Evolutionary conservation across 2,329 filamentous ascomycete species (phyloP), one percentile per base, ranked within the genome.

Genomic region (Diaporthe vaccinii): DNA sequence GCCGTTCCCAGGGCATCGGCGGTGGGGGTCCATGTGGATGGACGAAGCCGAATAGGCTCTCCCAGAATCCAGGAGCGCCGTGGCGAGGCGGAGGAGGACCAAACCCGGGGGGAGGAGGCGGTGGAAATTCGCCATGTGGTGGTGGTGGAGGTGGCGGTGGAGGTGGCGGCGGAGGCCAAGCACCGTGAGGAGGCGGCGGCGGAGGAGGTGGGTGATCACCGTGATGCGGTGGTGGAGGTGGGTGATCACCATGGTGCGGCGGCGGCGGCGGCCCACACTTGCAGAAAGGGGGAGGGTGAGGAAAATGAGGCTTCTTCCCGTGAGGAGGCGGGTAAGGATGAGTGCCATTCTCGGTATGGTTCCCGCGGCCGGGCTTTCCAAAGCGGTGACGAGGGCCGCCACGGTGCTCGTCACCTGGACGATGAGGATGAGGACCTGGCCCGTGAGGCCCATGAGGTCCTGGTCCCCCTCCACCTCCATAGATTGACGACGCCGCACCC

Each of bases 401-500:
- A 28, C 76, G 61, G 62, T 77, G 79, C 44, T 79, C 74, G 14
- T 75, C 53, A 41, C 76, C 62, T 22, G 69, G 78, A 36, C 79
- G 79, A 59, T 79, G 77, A 75, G 80, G 78, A 73, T 79, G 76
- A 49, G 77, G 69, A 1, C 75, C 41, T 10, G 65, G 78, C 51
- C 75, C 73, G 34, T 75, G 58, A 20, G 65, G 78, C 59, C 76
- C 72, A 36, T 75, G 58, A 78, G 74, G 36, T 58, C 65, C 61
- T 78, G 75, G 72, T 17, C 46, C 20, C n/a, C 75, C 25, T 72
- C 78, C 72, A 22, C 77, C 82, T 4, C 78, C 79, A 72, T 84
- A 85, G 4, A 85, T 59, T 15, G 79, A 79, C 59, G 79, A 79
- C 59, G 82, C 83, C 51, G 81, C 80, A 58, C 84, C 81, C 76